These are phyloP conservation scores for Dactylis glomerata DNA, from an alignment of 176 grass and related monocot species.

Conservation along the genomic window DNA sequence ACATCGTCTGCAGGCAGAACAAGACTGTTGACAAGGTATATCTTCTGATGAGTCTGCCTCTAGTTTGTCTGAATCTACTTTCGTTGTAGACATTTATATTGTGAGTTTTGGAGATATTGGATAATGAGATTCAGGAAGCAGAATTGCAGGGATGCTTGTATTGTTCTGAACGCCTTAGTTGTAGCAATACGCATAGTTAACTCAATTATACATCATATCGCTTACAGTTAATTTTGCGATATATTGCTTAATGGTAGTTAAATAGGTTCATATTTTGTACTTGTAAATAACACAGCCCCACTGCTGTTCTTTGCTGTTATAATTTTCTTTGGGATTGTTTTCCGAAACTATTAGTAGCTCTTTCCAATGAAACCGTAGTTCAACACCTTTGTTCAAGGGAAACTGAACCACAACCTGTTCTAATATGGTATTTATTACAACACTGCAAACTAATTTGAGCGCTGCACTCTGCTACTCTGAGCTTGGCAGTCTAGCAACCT, in stretches of 20 bases:
- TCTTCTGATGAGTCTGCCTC: not conserved
- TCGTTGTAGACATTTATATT: not conserved
- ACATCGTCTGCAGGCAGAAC: conserved; percentile 95
- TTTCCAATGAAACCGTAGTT: not conserved
- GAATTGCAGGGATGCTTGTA: not conserved
- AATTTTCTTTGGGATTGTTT: not conserved
- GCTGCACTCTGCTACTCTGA: not conserved
- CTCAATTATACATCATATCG: not conserved
- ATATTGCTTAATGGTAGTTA: no score
- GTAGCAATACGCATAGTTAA: not conserved
- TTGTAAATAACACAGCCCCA: no score
- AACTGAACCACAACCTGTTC: not conserved
- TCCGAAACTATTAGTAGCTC: not conserved
- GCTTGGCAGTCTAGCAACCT: not conserved
- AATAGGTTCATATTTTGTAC: no score
- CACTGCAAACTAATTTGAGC: not conserved
- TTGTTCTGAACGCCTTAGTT: not conserved
- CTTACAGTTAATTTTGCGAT: not conserved
- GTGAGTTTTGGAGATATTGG: not conserved
- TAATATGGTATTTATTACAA: not conserved
- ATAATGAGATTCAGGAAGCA: not conserved
- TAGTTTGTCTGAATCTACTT: not conserved
- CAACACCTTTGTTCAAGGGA: not conserved
- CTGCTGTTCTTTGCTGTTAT: not conserved
- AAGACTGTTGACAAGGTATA: conserved; percentile 89